Base-by-base conservation (phyloP, 148 eudicot species). In the Drosera capensis region DNA sequence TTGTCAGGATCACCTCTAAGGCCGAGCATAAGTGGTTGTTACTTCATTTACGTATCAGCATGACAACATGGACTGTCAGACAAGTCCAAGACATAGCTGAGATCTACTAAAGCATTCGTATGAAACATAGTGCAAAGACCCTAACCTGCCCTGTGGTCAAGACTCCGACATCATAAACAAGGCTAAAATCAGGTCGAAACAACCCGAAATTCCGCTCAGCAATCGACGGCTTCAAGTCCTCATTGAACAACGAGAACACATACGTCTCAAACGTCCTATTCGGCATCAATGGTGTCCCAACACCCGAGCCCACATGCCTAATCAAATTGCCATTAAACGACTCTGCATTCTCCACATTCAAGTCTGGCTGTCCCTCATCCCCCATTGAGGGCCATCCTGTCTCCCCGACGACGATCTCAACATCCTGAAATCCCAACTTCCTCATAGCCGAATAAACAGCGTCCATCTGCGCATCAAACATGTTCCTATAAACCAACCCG, bases 211-310 rank as follows among this genome's bases (percentile, higher is more conserved):
- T 86, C 71, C 57, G 66, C 62, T 86, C 93, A 5, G 82, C 82
- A 42, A 58, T 29, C 0, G 84, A 77, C 0, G 80, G 66, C 63
- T 86, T 86, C 52, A 30, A 61, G 41, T 86, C 75, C 70, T 86
- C 96, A 6, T 70, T 73, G 20, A 86, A 86, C 54, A 86, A 45
- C 1, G 52, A 68, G 14, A 86, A 86, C 29, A 81, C 66, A 46
- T 72, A 86, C 0, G 71, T 68, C 64, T 86, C 96, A 22, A 86
- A 75, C 58, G 50, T 86, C 64, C 66, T 68, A 2, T 60, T 46
- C 2, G 93, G 96, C 93, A 86, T 78, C 72, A 86, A 46, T 7
- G 96, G 96, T 0, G 96, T 86, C 8, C 96, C 96, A 13, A 29
- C 40, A 0, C 87, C 79, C 0, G 78, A 54, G 19, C 48, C 43